Base-by-base conservation (phyloP, 1,284 basidiomycete genomes). In the Ganoderma meredithae region DNA sequence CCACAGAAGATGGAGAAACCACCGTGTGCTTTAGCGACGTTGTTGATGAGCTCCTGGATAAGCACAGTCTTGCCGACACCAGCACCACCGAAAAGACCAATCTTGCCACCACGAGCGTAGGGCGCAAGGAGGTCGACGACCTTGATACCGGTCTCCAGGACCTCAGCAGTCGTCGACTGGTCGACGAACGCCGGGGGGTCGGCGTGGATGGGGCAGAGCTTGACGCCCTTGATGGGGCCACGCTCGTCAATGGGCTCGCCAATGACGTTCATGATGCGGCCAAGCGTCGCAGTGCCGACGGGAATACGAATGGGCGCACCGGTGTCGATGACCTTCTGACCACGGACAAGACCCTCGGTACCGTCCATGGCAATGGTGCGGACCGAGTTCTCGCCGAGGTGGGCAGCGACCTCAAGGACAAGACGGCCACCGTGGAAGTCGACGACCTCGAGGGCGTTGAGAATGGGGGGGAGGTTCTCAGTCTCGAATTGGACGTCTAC, bases 1-100 rank as follows among this genome's bases (percentile, higher is more conserved):
- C 95, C 95, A 80, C 97, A 98, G 92, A 99, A 98, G 83, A 99
- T 98, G 63, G 97, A 99, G 94, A 98, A 98, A 96, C 97, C 97
- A 96, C 97, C 97, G 84, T 99, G 97, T 68, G 97, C 97, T 88
- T 99, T 99, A 81, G 97, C 97, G 81, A 99, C 96, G 88, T 99
- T 99, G 93, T 99, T 99, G 87, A 99, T 99, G 79, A 99, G 92
- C 83, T 99, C 97, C 83, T 96, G 95, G 83, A 99, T 99, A 83
- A 99, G 87, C 81, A 99, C 97, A 71, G 97, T 99, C 90, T 99
- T 99, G 78, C 97, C 97, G 87, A 99, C 97, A 94, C 97, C 97
- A 80, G 97, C 97, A 94, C 97, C 97, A 81, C 97, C 97, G 86
- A 99, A 98, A 78, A 99, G 95, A 91, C 97, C 97, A 83, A 99